Percentiles rank a stretch among this genome's conserved stretches.
These are phyloP conservation scores for Paspalum notatum DNA, from an alignment of 176 grass and related monocot genomes.

Conservation along the genomic window DNA sequence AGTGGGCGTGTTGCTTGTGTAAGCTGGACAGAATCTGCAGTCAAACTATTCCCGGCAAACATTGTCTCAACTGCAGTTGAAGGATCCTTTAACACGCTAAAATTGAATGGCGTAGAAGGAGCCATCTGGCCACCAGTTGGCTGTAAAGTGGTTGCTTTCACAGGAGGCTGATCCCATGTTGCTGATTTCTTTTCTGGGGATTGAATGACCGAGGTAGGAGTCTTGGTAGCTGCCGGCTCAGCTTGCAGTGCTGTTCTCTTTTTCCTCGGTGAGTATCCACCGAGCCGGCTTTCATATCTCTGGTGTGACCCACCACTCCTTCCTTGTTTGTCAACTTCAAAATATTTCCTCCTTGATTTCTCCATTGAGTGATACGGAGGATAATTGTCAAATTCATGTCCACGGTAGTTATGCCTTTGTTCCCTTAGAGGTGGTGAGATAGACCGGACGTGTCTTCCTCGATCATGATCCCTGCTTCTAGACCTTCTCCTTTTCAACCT, in stretches of 20 bases:
- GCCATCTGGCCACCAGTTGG: slow-evolving; percentile 43
- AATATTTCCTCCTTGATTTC: slow-evolving; percentile 62
- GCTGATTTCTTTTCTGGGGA: slow-evolving; percentile 73
- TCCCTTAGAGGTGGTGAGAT: slow-evolving; percentile 56
- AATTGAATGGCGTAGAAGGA: slow-evolving; percentile 43
- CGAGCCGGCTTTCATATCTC: slow-evolving; percentile 66
- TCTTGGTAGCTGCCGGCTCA: slow-evolving; percentile 43
- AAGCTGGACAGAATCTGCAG: slow-evolving; percentile 79
- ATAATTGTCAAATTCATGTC: slow-evolving; percentile 45
- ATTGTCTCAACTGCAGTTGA: slow-evolving; percentile 43
- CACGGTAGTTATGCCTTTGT: slow-evolving; percentile 56
- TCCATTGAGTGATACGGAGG: slow-evolving; percentile 41
- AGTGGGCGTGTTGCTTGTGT: slow-evolving; percentile 87
- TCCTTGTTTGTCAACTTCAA: slow-evolving; percentile 69
- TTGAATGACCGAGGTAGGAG: slow-evolving; percentile 28
- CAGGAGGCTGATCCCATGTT: slow-evolving; percentile 91
- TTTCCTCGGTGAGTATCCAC: slow-evolving; percentile 94
- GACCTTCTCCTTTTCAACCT: slow-evolving; percentile 87
- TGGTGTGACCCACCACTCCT: slow-evolving; percentile 48
- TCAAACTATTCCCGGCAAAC: slow-evolving; percentile 46
- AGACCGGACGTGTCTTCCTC: slow-evolving; percentile 55
- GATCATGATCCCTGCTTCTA: slow-evolving; percentile 62
- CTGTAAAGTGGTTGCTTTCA: slow-evolving; percentile 48
- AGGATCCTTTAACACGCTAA: slow-evolving; percentile 28
- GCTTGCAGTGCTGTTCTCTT: slow-evolving; percentile 56